Conservation (phyloP, 768 basidiomycete species). For the Tylopilus rubrobrunneus region DNA sequence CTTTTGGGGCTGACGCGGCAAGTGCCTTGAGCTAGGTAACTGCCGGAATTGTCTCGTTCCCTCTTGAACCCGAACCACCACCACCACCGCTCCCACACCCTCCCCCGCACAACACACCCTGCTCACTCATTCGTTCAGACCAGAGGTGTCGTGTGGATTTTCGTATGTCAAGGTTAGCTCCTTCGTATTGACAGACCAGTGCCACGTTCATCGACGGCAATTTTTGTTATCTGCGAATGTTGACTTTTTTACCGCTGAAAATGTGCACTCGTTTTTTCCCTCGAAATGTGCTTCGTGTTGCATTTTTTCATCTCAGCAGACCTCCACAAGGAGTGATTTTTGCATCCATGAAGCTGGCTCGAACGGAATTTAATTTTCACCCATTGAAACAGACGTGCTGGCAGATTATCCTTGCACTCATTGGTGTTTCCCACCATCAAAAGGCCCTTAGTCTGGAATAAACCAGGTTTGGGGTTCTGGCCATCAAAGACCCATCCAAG, state of each 20-base stretch:
- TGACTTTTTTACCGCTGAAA: neutral
- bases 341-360: neutral
- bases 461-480: neutral
- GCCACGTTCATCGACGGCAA: neutral
- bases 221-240: neutral
- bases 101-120: neutral
- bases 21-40: conserved; percentile 23
- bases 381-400: neutral
- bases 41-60: conserved; percentile 16
- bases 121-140: neutral
- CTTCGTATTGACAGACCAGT: neutral
- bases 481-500: neutral
- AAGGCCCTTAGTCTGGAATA: neutral
- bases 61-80: conserved; percentile 33
- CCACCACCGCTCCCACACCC: conserved; percentile 24
- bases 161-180: neutral
- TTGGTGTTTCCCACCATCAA: conserved; percentile 12
- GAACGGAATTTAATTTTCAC: neutral
- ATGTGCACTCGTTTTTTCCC: neutral
- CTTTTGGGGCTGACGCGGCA: conserved; percentile 24
- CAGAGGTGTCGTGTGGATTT: neutral
- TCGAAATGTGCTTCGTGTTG: neutral
- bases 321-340: neutral
- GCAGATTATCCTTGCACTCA: neutral
- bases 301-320: neutral